phyloP scores from a whole-genome alignment of 2,329 filamentous ascomycete species.

The Cylindrodendrum hubeiense region DNA sequence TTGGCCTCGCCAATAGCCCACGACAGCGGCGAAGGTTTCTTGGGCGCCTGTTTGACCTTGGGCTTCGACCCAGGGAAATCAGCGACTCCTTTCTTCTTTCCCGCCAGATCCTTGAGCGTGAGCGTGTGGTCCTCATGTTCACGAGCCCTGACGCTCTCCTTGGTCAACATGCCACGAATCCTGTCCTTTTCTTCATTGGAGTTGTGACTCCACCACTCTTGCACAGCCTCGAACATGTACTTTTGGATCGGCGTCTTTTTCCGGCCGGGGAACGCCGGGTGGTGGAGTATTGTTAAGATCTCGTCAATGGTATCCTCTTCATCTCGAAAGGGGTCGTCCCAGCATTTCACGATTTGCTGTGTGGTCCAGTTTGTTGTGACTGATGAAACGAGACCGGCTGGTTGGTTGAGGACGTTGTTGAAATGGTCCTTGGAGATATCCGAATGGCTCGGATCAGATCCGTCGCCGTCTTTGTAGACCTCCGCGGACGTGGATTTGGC shows the following conservation, averaged over 20 bases:
- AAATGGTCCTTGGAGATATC: constrained; percentile 86
- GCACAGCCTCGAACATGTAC: constrained; percentile 85
- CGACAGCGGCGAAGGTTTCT: constrained; percentile 37
- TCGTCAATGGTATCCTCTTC: constrained; percentile 83
- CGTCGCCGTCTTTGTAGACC: constrained; percentile 80
- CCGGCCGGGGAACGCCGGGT: constrained; percentile 79
- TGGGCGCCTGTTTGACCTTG: constrained; percentile 36
- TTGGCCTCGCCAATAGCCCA: constrained; percentile 38
- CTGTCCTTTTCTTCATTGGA: constrained; percentile 34
- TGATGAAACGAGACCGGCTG: constrained; percentile 44
- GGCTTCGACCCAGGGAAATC: constrained; percentile 43
- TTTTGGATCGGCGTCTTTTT: constrained; percentile 80
- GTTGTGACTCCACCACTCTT: constrained; percentile 76
- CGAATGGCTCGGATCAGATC: constrained; percentile 80
- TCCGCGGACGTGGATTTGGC: constrained; percentile 67
- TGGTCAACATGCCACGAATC: constrained; percentile 41
- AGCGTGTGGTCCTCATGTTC: constrained; percentile 47
- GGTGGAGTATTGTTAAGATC: constrained; percentile 83
- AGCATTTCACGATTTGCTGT: constrained; percentile 54
- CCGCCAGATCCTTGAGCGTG: constrained; percentile 39
- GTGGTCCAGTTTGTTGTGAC: constrained; percentile 47
- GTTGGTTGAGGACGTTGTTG: constrained; percentile 70
- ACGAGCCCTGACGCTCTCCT: constrained; percentile 41
- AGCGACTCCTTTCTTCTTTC: constrained; percentile 40
- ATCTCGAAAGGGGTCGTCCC: constrained; percentile 78